phyloP scores from a whole-genome alignment of 495 filamentous ascomycete species.

The Xylona heveae region DNA sequence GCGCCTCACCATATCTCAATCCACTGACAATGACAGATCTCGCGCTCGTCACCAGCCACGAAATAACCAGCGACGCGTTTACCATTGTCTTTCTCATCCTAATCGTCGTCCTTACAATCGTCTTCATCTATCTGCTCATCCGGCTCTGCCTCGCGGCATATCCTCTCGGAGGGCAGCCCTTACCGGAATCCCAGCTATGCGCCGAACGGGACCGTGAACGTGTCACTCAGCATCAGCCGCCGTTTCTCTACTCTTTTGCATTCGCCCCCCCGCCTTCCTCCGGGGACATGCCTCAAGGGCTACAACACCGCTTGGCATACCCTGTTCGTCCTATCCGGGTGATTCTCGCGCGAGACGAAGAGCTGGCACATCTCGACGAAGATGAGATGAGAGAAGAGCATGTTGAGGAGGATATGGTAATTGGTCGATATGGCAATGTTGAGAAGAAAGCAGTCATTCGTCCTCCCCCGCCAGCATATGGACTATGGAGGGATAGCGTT shows the following conservation, averaged over 20 bases:
- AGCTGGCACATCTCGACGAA: conserved; percentile 16
- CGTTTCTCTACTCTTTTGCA: too few species aligned
- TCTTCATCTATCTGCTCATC: conserved; percentile 61
- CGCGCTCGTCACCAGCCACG: conserved; percentile 38
- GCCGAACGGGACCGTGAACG: too few species aligned
- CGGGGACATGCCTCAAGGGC: conserved; percentile 19
- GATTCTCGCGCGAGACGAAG: conserved; percentile 38
- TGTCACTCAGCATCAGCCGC: too few species aligned
- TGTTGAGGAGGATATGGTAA: not conserved
- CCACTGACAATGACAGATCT: conserved; percentile 29
- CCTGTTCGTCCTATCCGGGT: conserved; percentile 40
- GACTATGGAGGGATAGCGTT: conserved; percentile 62
- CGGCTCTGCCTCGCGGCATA: conserved; percentile 41
- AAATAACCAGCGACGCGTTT: conserved; percentile 32
- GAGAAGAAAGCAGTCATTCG: conserved; percentile 28
- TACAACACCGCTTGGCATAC: conserved; percentile 35
- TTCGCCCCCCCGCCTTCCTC: too few species aligned
- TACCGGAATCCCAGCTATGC: conserved; percentile 10
- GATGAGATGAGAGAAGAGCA: conserved; percentile 4
- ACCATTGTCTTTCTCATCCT: conserved; percentile 58
- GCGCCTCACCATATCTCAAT: not conserved
- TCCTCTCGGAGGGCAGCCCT: conserved; percentile 15
- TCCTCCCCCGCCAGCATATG: conserved; percentile 69
- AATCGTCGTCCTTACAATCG: conserved; percentile 46
- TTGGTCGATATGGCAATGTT: conserved; percentile 14